Evolutionary conservation across 2,329 filamentous ascomycete genomes (phyloP).

Genomic region (Fusarium caatingaense): DNA sequence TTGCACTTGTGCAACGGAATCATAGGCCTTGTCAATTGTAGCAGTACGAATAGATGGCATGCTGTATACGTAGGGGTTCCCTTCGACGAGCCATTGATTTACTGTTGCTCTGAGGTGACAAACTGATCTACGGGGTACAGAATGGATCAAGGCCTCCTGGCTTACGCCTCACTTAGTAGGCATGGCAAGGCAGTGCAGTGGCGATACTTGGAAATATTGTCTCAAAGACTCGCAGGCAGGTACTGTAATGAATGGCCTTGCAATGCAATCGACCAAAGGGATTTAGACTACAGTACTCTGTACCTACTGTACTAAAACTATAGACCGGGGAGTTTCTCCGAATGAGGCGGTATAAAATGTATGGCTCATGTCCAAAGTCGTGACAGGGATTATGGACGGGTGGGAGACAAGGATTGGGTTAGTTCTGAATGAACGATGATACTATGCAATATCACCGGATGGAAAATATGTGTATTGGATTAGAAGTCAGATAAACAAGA

Average conservation of each 20-base stretch:
- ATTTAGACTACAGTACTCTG: background rate
- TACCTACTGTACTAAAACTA: background rate
- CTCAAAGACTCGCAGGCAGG: background rate
- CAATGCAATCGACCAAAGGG: background rate
- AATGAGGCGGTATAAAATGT: conserved; percentile 21
- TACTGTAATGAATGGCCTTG: background rate
- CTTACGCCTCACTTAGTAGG: conserved; percentile 12
- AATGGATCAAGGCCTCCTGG: background rate
- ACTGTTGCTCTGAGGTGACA: background rate
- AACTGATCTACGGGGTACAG: background rate
- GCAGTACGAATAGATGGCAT: background rate
- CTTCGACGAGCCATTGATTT: background rate
- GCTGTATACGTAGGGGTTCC: background rate
- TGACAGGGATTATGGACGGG: conserved; percentile 13
- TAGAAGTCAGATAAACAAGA: background rate
- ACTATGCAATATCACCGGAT: conserved; percentile 6
- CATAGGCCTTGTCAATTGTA: background rate
- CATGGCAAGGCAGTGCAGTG: conserved; percentile 4
- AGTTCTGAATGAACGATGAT: background rate
- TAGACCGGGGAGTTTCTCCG: background rate
- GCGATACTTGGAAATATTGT: background rate
- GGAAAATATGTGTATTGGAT: background rate
- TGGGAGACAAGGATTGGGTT: conserved; percentile 8
- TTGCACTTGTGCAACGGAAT: conserved; percentile 16
- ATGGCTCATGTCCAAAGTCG: conserved; percentile 15